Evolutionary conservation across 345 rosid genomes (phyloP).

Genomic region (Aethionema arabicum): DNA sequence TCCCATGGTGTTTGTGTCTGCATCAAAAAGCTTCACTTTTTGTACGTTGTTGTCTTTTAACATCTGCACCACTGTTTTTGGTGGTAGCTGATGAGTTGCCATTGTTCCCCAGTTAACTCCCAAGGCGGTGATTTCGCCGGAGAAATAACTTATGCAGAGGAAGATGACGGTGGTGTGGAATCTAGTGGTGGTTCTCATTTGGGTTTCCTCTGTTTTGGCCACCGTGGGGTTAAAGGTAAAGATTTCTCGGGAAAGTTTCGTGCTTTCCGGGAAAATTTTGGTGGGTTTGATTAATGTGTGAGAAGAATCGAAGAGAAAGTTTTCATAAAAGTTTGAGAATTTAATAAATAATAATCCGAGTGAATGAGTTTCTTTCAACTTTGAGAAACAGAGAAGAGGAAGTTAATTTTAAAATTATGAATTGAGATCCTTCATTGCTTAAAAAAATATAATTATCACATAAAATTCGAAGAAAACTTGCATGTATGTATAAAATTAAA

Average conservation of each 20-base stretch:
- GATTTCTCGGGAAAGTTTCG: not conserved
- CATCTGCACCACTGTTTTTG: conserved; percentile 70
- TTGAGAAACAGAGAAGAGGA: not conserved
- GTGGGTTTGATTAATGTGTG: not conserved
- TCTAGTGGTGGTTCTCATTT: conserved; percentile 18
- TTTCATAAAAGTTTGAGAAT: not conserved
- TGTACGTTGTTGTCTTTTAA: conserved; percentile 72
- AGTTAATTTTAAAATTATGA: too few species aligned
- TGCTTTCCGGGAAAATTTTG: not conserved
- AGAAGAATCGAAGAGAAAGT: not conserved
- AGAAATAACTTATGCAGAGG: conserved; percentile 18
- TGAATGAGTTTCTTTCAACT: too few species aligned
- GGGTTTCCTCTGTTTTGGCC: conserved; percentile 22
- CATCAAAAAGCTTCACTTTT: conserved; percentile 88
- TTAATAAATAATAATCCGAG: too few species aligned
- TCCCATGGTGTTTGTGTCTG: conserved; percentile 55
- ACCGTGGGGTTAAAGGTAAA: not conserved
- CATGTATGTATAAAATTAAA: too few species aligned
- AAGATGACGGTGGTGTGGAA: conserved; percentile 1
- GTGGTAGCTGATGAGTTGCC: conserved; percentile 67
- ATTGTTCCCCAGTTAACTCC: conserved; percentile 95
- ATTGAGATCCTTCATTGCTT: too few species aligned
- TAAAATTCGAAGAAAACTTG: too few species aligned
- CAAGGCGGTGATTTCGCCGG: conserved; percentile 32
- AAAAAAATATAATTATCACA: too few species aligned